Percentiles rank a stretch among this genome's conserved stretches.
Conservation (phyloP, 805 yeast species). For the Hanseniaspora lindneri region DNA sequence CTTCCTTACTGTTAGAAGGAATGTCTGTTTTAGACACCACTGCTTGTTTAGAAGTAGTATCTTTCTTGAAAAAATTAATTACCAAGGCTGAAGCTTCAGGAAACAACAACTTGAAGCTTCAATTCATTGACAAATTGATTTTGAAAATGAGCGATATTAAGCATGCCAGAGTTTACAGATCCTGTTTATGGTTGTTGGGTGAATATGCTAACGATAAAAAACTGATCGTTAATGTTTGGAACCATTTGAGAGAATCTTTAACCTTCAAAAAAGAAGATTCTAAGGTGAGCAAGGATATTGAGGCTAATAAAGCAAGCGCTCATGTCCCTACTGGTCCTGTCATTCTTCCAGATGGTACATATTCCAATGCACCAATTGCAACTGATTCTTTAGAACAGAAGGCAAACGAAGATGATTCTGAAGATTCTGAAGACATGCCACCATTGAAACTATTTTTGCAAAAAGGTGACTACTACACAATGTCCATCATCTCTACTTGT, state of each 20-base stretch:
- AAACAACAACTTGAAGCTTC: conserved; percentile 5
- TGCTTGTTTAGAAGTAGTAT: conserved; percentile 79
- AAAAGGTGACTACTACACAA: conserved; percentile 82
- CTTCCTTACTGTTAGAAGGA: conserved; percentile 75
- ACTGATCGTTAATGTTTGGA: conserved; percentile 77
- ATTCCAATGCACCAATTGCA: conserved; percentile 85
- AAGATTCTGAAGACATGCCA: conserved; percentile 30
- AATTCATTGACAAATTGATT: conserved; percentile 15
- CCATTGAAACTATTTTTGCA: conserved; percentile 72
- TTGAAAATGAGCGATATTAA: conserved; percentile 35
- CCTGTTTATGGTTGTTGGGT: conserved; percentile 92
- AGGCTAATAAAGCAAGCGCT: conserved; percentile 20
- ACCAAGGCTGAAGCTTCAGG: conserved; percentile 42
- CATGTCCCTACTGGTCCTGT: conserved; percentile 46
- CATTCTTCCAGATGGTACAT: conserved; percentile 96
- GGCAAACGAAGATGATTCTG: conserved; percentile 38
- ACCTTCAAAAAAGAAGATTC: conserved; percentile 50
- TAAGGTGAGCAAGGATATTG: conserved; percentile 19
- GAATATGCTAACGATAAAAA: conserved; percentile 67
- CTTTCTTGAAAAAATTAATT: conserved; percentile 88
- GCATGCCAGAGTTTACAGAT: conserved; percentile 84
- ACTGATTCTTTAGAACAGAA: conserved; percentile 69
- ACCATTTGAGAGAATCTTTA: conserved; percentile 62
- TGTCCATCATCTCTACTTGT: conserved; percentile 76
- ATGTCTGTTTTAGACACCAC: conserved; percentile 71